A percentile compares a stretch with the other conserved stretches of the same genome.
Conservation (phyloP, 495 filamentous ascomycete genomes). For the Lasiosphaeria ovina region DNA sequence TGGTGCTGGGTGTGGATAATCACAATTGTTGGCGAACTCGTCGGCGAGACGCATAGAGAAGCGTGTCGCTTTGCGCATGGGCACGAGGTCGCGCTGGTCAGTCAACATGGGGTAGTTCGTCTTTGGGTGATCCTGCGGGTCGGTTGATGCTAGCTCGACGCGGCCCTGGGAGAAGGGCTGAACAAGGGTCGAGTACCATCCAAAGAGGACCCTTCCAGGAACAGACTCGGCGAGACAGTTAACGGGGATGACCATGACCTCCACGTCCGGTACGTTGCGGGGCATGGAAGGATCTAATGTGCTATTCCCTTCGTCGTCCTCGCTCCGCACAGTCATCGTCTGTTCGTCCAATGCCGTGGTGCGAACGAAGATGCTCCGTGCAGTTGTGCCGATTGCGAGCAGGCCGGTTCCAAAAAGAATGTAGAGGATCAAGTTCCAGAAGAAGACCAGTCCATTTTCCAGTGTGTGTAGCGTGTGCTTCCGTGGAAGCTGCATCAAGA, state of each 20-base stretch:
- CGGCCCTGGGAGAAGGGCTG: conserved; percentile 39
- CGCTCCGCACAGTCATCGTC: conserved; percentile 14
- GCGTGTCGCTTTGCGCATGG: conserved; percentile 19
- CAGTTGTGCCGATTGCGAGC: conserved; percentile 11
- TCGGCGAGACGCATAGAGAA: conserved; percentile 29
- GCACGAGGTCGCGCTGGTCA: conserved; percentile 18
- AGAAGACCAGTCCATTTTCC: conserved; percentile 3
- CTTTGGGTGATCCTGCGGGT: conserved; percentile 30
- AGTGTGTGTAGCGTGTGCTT: conserved; percentile 27
- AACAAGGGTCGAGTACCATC: conserved; percentile 23
- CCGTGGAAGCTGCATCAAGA: conserved; percentile 23
- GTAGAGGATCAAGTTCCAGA: conserved; percentile 25
- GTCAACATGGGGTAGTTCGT: conserved; percentile 26
- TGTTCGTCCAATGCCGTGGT: conserved; percentile 21
- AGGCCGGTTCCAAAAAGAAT: conserved; percentile 24
- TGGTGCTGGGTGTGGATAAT: conserved; percentile 21
- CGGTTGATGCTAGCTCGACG: conserved; percentile 33
- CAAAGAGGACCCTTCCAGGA: conserved; percentile 11
- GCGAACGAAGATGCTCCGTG: conserved; percentile 20
- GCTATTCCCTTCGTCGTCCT: background rate
- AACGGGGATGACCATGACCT: conserved; percentile 28
- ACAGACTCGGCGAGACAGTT: conserved; percentile 8
- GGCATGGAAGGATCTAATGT: conserved; percentile 19
- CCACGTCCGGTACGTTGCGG: conserved; percentile 26
- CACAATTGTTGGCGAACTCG: conserved; percentile 17